Base-by-base conservation (phyloP, 208 protist genomes). In the Leishmania aethiopica region DNA sequence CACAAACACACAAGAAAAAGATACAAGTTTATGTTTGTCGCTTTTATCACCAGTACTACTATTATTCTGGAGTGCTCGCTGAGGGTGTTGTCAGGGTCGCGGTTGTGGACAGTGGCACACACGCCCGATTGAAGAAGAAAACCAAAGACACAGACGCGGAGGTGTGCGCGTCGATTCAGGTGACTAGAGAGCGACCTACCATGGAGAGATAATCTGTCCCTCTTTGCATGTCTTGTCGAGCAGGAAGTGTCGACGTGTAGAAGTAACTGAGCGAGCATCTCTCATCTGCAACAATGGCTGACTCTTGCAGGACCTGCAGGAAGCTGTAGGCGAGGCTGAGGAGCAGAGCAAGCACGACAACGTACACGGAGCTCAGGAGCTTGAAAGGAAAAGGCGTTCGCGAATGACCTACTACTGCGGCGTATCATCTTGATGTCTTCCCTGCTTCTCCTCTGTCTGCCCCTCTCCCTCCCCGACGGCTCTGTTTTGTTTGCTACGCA, bases 61-160 rank as follows among this genome's bases (percentile, higher is more conserved):
- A 49, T 13, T 49, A 49, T 49, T 49, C 0, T 13, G 45, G 0
- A 49, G 0, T 2, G 0, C 8, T 2, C 6, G 0, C 0, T 49
- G 45, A 3, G 45, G 45, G 0, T 49, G 45, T 49, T 49, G 45
- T 49, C 45, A 49, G 45, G 45, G 8, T 13, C 8, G 0, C 45
- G 45, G 1, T 2, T 11, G 8, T 11, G 5, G 45, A 2, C 45
- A 49, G 8, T 49, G 45, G 10, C 45, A 49, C 45, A 49, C 45
- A 49, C 10, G 45, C 45, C 45, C 45, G 10, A 1, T 49, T 13
- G 6, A 49, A 11, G 10, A 49, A 49, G 10, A 49, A 49, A 49
- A 11, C 45, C 10, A 49, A 49, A 11, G 45, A 11, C 45, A 13
- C 45, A 49, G 10, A 49, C 0, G 8, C 45, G 45, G 10, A 49